Conservation (phyloP, 179 eudicot species). For the Sideroxylon spinosum region DNA sequence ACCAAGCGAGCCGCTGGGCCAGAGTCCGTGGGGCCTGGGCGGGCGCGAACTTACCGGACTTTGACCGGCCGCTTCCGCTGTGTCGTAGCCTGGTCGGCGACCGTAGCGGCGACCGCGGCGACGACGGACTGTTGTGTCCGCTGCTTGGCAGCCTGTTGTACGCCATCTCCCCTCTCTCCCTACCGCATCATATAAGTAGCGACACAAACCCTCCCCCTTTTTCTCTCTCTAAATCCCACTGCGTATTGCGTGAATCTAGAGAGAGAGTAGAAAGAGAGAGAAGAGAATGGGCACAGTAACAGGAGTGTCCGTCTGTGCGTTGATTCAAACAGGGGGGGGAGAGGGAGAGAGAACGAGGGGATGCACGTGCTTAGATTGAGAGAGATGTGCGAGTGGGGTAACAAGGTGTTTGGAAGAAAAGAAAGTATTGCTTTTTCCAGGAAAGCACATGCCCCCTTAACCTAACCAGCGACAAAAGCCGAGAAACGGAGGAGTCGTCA, state of each 20-base stretch:
- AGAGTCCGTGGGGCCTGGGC: slow-evolving; percentile 34
- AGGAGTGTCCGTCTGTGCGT: not conserved
- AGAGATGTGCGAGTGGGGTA: not conserved
- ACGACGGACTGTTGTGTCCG: slow-evolving; percentile 60
- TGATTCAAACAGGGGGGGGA: not conserved
- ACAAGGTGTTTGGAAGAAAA: not conserved
- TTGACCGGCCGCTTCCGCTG: slow-evolving; percentile 27
- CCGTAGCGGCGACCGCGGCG: slow-evolving; percentile 54
- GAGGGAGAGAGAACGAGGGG: not conserved
- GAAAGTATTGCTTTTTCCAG: not conserved
- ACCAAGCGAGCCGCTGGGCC: slow-evolving; percentile 62
- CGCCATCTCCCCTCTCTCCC: slow-evolving; percentile 29
- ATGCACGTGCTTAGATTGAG: not conserved
- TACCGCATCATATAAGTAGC: not conserved
- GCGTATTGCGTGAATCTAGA: slow-evolving; percentile 4
- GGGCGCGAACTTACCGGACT: slow-evolving; percentile 29
- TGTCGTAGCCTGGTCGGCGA: slow-evolving; percentile 44
- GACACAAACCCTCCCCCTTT: not conserved
- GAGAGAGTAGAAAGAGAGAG: slow-evolving; percentile 10
- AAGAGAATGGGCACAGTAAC: not conserved
- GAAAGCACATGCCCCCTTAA: not conserved
- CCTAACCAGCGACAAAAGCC: not conserved
- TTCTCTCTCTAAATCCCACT: not conserved
- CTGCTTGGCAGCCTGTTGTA: slow-evolving; percentile 64
- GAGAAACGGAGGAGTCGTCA: too few relatives aligned